These are phyloP conservation scores for Vanilla planifolia DNA, from an alignment of 106 monocot genomes.

Conservation along the genomic window DNA sequence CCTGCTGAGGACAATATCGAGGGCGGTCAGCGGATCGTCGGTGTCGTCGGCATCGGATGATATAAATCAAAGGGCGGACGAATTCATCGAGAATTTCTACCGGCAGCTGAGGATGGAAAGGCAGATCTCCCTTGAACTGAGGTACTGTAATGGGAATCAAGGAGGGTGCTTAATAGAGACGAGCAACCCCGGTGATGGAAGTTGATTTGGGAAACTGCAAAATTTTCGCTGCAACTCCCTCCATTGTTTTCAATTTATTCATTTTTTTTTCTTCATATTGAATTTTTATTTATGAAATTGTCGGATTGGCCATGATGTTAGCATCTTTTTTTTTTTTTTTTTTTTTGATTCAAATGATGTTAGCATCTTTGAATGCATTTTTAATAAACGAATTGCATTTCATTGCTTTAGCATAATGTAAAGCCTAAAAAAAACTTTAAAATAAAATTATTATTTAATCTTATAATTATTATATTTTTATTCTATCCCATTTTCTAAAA, in stretches of 20 bases:
- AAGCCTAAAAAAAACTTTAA: too few species aligned
- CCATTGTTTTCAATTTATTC: too few species aligned
- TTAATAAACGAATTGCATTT: too few species aligned
- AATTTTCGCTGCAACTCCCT: too few species aligned
- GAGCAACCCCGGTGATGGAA: not conserved
- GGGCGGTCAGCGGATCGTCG: slow-evolving; percentile 16
- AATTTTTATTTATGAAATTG: too few species aligned
- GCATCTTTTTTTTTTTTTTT: not conserved
- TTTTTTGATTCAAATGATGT: not conserved
- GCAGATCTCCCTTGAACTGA: slow-evolving; percentile 53
- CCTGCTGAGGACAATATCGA: slow-evolving; percentile 1
- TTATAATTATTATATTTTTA: too few species aligned
- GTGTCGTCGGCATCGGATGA: slow-evolving; percentile 28
- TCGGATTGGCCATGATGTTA: too few species aligned
- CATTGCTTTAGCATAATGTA: too few species aligned
- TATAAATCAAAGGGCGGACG: slow-evolving; percentile 45
- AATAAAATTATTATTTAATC: too few species aligned
- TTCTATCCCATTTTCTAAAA: too few species aligned
- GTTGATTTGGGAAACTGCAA: too few species aligned
- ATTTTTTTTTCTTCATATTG: not conserved
- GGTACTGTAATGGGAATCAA: slow-evolving; percentile 24
- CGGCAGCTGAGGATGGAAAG: slow-evolving; percentile 47
- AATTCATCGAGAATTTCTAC: slow-evolving; percentile 58
- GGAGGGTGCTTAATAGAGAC: not conserved
- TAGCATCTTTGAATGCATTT: not conserved